Base-by-base conservation (phyloP, 148 eudicot genomes). In the Polygonum maritimum region DNA sequence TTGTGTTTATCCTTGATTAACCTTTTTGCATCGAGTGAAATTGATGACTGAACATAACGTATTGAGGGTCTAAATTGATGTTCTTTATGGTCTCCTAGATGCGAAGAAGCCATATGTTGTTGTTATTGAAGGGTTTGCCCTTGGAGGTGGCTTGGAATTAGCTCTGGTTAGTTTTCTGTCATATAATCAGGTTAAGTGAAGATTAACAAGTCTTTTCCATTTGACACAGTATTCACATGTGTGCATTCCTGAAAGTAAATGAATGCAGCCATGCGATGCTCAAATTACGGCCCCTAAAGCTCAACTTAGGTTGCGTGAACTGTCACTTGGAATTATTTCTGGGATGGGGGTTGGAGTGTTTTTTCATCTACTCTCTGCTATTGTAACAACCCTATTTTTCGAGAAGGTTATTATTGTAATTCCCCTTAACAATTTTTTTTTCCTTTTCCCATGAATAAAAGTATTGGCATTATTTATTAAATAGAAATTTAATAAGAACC, bases 121-220 rank as follows among this genome's bases (percentile, higher is more conserved):
- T 85, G 98, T 93, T 71, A 76, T 94, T 63, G 81, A 85, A 85
- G 98, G 98, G 63, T 91, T 94, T 80, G 98, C 97, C 69, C 94
- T 91, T 71, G 98, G 98, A 72, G 97, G 97, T 81, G 98, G 98
- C 82, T 85, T 94, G 78, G 98, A 94, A 82, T 48, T 94, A 75
- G 90, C 97, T 69, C 44, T 94, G 98, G 98, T 94, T 84, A 67
- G 98, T 81, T 49, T 72, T 41, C 63, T 18, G 19, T 15, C 15
- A 0, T 14, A 13, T 13, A 36, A 14, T 36, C 67, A 60, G 36
- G 9, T 60, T 11, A 60, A 60, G 9, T 65, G 71, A 35, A 65
- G 71, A 35, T 65, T 15, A 65, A 35, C 5, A 3, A 11, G 15
- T 62, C 16, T 62, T 62, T 62, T 60, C 69, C 18, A 9, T 65